A percentile compares a stretch with the other conserved stretches of the same genome.
These are phyloP conservation scores for Coemansia umbellata DNA, from an alignment of 192 early-diverging fungal genomes.

Conservation along the genomic window DNA sequence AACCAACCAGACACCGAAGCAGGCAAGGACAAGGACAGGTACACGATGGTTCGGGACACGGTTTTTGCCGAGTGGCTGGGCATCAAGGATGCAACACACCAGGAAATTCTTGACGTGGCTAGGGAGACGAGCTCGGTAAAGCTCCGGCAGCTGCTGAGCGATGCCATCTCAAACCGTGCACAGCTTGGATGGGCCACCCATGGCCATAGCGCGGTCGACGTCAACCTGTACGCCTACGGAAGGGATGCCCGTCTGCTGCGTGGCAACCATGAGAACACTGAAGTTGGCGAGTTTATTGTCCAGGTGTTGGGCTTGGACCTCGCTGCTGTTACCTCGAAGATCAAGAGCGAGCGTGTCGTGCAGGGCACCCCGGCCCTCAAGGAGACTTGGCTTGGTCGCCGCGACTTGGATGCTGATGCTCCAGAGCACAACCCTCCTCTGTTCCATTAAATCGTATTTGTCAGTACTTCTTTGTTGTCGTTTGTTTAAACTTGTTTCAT, in stretches of 20 bases:
- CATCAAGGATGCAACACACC: constrained; percentile 62
- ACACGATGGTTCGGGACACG: constrained; percentile 52
- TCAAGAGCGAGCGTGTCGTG: constrained; percentile 42
- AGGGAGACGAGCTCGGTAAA: constrained; percentile 22
- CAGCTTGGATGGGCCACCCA: constrained; percentile 80
- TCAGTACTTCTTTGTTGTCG: not conserved
- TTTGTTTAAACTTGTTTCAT: too few species aligned
- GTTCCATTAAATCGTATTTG: too few species aligned
- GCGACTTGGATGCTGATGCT: constrained; percentile 32
- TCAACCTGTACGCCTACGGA: constrained; percentile 89
- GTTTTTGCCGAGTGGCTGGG: constrained; percentile 68
- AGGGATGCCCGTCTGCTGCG: constrained; percentile 54
- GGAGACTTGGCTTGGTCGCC: constrained; percentile 38
- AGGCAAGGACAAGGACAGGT: constrained; percentile 4
- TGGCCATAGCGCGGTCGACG: constrained; percentile 93
- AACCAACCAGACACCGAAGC: constrained; percentile 1
- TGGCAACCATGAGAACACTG: constrained; percentile 87
- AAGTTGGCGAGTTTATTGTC: constrained; percentile 72
- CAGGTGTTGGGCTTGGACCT: constrained; percentile 61
- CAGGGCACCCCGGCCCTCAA: constrained; percentile 31
- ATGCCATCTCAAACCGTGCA: constrained; percentile 55
- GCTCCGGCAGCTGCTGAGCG: constrained; percentile 53
- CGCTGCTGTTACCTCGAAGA: constrained; percentile 53
- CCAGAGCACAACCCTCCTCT: constrained; percentile 35
- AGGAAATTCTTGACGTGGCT: constrained; percentile 55